Percentiles rank a stretch among this genome's conserved stretches.
Evolutionary conservation across 1,284 basidiomycete species (phyloP).

Genomic region (Pascua sp.): DNA sequence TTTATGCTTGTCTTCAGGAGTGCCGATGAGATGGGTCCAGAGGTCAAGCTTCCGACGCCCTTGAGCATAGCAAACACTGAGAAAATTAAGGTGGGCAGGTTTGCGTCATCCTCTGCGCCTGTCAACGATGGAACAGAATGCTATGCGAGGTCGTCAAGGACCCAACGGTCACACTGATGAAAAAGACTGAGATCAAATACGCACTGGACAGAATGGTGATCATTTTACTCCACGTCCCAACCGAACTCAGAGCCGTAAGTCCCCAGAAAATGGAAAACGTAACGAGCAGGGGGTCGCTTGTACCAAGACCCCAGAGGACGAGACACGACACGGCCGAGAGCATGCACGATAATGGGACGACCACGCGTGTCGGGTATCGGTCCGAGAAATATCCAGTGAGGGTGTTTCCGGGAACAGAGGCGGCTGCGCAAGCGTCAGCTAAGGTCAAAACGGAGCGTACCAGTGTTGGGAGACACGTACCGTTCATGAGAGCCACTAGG

Average conservation of each 20-base stretch:
- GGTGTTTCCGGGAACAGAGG: constrained; percentile 42
- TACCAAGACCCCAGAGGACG: constrained; percentile 48
- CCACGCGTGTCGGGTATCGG: constrained; percentile 26
- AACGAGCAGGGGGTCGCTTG: constrained; percentile 25
- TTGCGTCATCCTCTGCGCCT: constrained; percentile 44
- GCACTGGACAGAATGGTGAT: constrained; percentile 29
- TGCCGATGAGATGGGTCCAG: constrained; percentile 35
- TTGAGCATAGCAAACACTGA: constrained; percentile 24
- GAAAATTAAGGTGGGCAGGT: constrained; percentile 23
- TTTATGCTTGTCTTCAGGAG: constrained; percentile 26
- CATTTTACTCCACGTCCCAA: constrained; percentile 35
- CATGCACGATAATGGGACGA: constrained; percentile 34
- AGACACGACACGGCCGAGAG: constrained; percentile 38
- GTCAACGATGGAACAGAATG: constrained; percentile 37
- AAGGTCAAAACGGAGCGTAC: not conserved
- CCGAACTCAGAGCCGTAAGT: constrained; percentile 30
- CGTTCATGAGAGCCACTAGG: constrained; percentile 46
- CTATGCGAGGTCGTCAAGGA: constrained; percentile 34
- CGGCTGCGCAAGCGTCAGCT: constrained; percentile 14
- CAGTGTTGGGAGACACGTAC: constrained; percentile 14
- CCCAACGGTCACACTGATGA: not conserved
- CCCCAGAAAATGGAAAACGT: constrained; percentile 34
- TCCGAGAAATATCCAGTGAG: constrained; percentile 44
- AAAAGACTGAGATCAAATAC: not conserved
- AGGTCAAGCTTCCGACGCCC: constrained; percentile 43